Percentiles rank a stretch among this genome's conserved stretches.
phyloP scores from a whole-genome alignment of 2,329 filamentous ascomycete species.

The Ophiostoma sp. region DNA sequence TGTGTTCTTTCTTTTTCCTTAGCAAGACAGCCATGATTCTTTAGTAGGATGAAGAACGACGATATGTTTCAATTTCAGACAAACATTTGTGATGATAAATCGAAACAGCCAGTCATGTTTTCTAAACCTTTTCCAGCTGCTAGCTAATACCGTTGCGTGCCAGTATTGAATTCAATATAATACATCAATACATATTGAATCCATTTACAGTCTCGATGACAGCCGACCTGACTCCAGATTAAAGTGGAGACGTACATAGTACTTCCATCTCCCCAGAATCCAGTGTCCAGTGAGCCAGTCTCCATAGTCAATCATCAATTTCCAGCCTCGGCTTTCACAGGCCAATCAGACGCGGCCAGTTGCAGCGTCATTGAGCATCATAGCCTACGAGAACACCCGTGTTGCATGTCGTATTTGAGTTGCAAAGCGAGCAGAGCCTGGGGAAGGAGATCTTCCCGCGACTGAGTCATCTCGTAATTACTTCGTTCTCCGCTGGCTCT shows the following conservation, averaged over 20 bases:
- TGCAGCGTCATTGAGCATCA: not conserved
- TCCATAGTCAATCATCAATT: not conserved
- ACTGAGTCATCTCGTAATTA: constrained; percentile 22
- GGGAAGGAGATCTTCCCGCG: not conserved
- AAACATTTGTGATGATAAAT: no score
- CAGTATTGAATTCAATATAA: no score
- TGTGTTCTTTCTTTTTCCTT: no score
- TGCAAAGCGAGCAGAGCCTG: not conserved
- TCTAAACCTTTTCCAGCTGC: no score
- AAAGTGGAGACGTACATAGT: not conserved
- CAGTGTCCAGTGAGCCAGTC: not conserved
- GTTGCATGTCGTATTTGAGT: not conserved
- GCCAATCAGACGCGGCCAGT: constrained; percentile 18
- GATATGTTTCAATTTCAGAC: no score
- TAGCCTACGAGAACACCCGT: constrained; percentile 19
- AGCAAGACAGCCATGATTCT: no score
- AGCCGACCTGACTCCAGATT: not conserved
- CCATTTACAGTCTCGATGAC: not conserved
- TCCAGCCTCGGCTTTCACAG: constrained; percentile 27
- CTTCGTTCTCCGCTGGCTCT: constrained; percentile 20
- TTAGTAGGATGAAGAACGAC: no score
- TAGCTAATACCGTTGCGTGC: no score
- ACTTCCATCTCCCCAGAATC: constrained; percentile 4
- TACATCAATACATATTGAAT: not conserved
- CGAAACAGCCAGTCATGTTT: no score